These are phyloP conservation scores for Trametes sp. DNA, from an alignment of 1,284 basidiomycete genomes.

Conservation along the genomic window DNA sequence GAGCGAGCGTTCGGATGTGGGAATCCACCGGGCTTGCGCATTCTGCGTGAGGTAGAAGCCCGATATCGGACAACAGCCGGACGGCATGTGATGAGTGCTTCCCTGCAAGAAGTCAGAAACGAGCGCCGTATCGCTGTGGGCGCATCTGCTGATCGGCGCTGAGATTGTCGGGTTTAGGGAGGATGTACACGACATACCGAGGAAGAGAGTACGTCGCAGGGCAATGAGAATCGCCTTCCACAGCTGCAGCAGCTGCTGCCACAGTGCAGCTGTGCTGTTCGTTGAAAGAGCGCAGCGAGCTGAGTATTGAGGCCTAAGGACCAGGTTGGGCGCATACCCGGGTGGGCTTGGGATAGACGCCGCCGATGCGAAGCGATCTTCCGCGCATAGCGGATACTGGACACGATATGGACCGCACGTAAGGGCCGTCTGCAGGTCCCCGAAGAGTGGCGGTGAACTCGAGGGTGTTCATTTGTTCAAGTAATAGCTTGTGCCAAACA, in stretches of 20 bases:
- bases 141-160: neutral
- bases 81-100: neutral
- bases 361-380: neutral
- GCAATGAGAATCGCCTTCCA: neutral
- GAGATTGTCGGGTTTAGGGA: neutral
- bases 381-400: neutral
- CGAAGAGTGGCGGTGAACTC: neutral
- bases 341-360: too few relatives aligned
- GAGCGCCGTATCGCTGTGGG: neutral
- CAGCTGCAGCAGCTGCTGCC: neutral
- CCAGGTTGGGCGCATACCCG: too few relatives aligned
- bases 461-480: too few relatives aligned
- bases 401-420: neutral
- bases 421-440: neutral
- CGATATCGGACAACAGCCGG: neutral
- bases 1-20: neutral
- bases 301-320: too few relatives aligned
- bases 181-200: neutral
- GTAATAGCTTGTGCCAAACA: too few relatives aligned
- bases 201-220: neutral
- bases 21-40: neutral
- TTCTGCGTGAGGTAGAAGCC: too few relatives aligned
- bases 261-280: neutral
- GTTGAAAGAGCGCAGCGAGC: too few relatives aligned
- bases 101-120: slow-evolving; percentile 1